A percentile compares a stretch with the other conserved stretches of the same genome.
Evolutionary conservation across 176 grass and related monocot species (phyloP).

Genomic region (Oryza glaberrima): DNA sequence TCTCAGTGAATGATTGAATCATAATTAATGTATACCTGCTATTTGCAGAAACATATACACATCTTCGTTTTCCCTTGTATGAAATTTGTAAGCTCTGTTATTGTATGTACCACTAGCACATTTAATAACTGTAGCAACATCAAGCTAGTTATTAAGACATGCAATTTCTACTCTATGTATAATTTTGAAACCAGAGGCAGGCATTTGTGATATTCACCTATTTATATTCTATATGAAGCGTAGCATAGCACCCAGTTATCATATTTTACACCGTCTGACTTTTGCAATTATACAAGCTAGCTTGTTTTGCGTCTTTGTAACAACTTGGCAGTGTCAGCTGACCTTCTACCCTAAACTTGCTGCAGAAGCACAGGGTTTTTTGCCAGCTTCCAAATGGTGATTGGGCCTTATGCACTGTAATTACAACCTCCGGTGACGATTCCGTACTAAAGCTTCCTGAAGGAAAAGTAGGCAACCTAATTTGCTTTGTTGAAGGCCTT

Average conservation of each 20-base stretch:
- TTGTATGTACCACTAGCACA: neutral
- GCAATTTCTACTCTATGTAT: neutral
- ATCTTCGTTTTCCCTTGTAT: neutral
- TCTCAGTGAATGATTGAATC: neutral
- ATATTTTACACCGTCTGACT: neutral
- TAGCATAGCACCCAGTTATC: neutral
- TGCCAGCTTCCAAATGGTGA: conserved; percentile 75
- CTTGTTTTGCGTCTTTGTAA: neutral
- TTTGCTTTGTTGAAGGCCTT: conserved; percentile 19
- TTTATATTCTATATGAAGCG: conserved; percentile 21
- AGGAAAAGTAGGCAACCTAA: conserved; percentile 70
- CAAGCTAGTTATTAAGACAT: neutral
- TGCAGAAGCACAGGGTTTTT: conserved; percentile 89
- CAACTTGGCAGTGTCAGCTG: conserved; percentile 21
- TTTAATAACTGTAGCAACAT: conserved; percentile 18
- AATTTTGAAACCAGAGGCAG: neutral
- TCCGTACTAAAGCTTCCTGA: conserved; percentile 72
- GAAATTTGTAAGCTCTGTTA: neutral
- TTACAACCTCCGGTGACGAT: conserved; percentile 75
- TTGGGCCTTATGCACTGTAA: conserved; percentile 81
- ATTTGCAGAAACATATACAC: neutral
- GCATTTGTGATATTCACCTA: neutral
- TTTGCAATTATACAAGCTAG: conserved; percentile 25
- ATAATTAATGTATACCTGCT: neutral
- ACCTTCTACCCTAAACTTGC: conserved; percentile 36